Percentiles rank a stretch among this genome's conserved stretches.
Evolutionary conservation across 2,329 filamentous ascomycete genomes (phyloP).

Genomic region (Macroventuria anomochaeta): DNA sequence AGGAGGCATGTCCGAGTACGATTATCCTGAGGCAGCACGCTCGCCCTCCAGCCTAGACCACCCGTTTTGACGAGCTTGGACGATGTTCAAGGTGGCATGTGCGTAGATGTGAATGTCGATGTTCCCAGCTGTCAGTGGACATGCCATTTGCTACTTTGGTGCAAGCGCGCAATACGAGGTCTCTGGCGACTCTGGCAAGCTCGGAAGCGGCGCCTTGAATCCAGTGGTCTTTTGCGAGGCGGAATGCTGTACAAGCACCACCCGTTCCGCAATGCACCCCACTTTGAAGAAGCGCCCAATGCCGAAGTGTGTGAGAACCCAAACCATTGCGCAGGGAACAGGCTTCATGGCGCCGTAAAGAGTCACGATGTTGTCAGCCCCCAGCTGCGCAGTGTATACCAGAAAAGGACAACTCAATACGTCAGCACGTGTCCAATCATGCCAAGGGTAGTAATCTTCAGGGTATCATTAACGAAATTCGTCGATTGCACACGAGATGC

Average conservation of each 20-base stretch:
- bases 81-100: conserved; percentile 10
- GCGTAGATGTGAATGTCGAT: conserved; percentile 9
- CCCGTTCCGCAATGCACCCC: background rate
- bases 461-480: background rate
- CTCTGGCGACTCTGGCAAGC: background rate
- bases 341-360: background rate
- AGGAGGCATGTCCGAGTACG: background rate
- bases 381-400: conserved; percentile 10
- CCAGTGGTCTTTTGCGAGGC: background rate
- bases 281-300: background rate
- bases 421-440: background rate
- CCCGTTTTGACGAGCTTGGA: conserved; percentile 12
- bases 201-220: background rate
- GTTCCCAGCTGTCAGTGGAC: background rate
- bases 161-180: conserved; percentile 18
- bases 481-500: background rate
- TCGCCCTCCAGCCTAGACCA: conserved; percentile 4
- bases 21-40: background rate
- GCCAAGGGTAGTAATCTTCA: background rate
- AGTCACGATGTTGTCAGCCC: background rate
- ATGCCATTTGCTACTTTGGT: conserved; percentile 34
- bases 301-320: conserved; percentile 3
- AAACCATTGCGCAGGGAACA: conserved; percentile 8
- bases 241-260: background rate
- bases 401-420: background rate